Evolutionary conservation across 1,284 basidiomycete species (phyloP), one percentile per base, ranked within the genome.

Genomic region (Rhodofomes roseus): DNA sequence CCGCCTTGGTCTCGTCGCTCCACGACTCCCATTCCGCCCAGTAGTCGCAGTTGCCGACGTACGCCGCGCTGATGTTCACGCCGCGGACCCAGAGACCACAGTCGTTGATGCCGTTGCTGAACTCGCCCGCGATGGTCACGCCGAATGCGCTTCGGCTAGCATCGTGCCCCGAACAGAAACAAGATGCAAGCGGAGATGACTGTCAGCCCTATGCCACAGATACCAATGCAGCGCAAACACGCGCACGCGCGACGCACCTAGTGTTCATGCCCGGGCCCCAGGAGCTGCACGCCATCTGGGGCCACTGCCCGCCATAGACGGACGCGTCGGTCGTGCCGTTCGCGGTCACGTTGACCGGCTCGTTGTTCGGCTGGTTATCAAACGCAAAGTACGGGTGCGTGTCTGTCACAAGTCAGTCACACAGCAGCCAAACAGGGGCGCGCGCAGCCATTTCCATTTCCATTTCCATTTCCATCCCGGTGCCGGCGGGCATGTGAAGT

Each of bases 1-100:
- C 86, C 23, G 79, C 76, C 70, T 86, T 90, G 46, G 77, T 81
- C 6, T 78, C 74, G 46, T 75, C 72, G 63, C 80, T 78, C 87
- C 87, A 93, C 31, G 70, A 73, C 7, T 77, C 73, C 41, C 79
- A 81, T 72, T 92, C 82, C 63, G 80, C 76, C 83, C 85, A 91
- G 46, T 74, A 66, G 27, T 67, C 66, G 67, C 88, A 90, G 64
- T 81, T 73, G 41, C 81, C 84, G n/a, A 77, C 80, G 62, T 81
- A 85, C 59, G 75, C 77, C 1, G 55, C 65, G 12, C 41, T 37
- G 37, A 55, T 55, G 50, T 57, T 60, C 44, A 83, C 79, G 48
- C 79, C 80, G 68, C 79, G 80, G 58, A 85, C 73, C 73, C 63
- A 76, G 34, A 73, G 70, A 18, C 76, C 77, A 62, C 77, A 80